These are phyloP conservation scores for Sarcodon sp. DNA, from an alignment of 768 basidiomycete genomes.

Conservation along the genomic window DNA sequence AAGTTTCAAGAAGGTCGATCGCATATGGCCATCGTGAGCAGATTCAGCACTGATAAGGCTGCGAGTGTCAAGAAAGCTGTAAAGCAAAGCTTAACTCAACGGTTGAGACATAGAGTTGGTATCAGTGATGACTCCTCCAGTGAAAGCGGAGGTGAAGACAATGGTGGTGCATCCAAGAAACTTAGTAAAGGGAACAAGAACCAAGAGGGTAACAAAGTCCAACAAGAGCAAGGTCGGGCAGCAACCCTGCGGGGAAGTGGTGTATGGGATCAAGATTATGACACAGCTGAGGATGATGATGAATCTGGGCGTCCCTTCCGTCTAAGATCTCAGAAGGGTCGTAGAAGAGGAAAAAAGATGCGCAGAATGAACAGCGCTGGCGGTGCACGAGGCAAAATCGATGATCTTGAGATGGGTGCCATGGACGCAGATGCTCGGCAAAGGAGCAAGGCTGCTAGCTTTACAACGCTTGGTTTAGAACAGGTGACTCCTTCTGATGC, in stretches of 20 bases:
- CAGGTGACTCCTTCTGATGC: conserved; percentile 88
- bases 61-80: conserved; percentile 77
- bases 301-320: neutral
- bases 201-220: neutral
- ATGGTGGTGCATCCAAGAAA: neutral
- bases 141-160: conserved; percentile 28
- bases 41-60: conserved; percentile 29
- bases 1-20: conserved; percentile 84
- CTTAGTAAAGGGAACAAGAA: conserved; percentile 8
- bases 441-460: conserved; percentile 13
- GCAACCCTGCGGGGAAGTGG: too few species aligned
- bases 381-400: conserved; percentile 6
- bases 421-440: conserved; percentile 9
- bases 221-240: too few species aligned
- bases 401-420: conserved; percentile 19
- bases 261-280: too few species aligned
- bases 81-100: conserved; percentile 68
- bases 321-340: conserved; percentile 1
- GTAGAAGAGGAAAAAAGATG: neutral
- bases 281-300: too few species aligned
- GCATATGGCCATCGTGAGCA: conserved; percentile 78
- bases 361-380: conserved; percentile 6
- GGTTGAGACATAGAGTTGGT: conserved; percentile 62
- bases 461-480: conserved; percentile 26
- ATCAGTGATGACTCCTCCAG: conserved; percentile 42